Base-by-base conservation (phyloP, 2,329 filamentous ascomycete species). In the Ambrosiella beaveri region DNA sequence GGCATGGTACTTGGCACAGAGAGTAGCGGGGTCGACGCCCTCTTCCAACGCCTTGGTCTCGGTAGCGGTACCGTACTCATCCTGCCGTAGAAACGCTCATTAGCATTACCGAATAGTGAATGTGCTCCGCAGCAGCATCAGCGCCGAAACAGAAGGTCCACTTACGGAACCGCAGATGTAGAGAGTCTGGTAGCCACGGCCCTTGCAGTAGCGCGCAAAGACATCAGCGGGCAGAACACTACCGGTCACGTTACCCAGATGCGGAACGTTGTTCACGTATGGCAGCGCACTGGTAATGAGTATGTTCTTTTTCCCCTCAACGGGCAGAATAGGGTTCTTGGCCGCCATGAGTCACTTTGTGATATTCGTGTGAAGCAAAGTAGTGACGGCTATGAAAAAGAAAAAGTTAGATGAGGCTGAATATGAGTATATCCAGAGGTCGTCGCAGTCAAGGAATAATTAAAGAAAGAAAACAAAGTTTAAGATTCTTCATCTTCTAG, bases 31-130 rank as follows among this genome's bases (percentile, higher is more conserved):
- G 11, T 84, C 88, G 62, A 89, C 75, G 12, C 85, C 84, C 68
- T 93, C 88, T 69, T 95, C 88, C 45, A 96, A 80, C 3, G 91
- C 91, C 74, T 95, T 95, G 35, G 91, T 95, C 72, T 96, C 91
- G 38, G 90, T 95, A 19, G 91, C 90, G 11, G 91, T 97, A 59
- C 91, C 91, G 70, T 96, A 97, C 72, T 97, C 88, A 73, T 96
- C 91, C 56, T 65, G 17, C 37, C 56, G 58, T 58, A 58, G 83
- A 87, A 54, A 59, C 17, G 13, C 17, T 45, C 27, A 19, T 57
- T 50, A 57, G 39, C 38, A 40, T 52, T 44, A 27, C 35, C 36
- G 8, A 37, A 8, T 17, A 7, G 6, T 15, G 44, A 1, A 47
- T 47, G 7, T 13, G 4, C 13, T 7, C 13, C n/a, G 7, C n/a